Base-by-base conservation (phyloP, 2,329 filamentous ascomycete species). In the Xylaria digitata region DNA sequence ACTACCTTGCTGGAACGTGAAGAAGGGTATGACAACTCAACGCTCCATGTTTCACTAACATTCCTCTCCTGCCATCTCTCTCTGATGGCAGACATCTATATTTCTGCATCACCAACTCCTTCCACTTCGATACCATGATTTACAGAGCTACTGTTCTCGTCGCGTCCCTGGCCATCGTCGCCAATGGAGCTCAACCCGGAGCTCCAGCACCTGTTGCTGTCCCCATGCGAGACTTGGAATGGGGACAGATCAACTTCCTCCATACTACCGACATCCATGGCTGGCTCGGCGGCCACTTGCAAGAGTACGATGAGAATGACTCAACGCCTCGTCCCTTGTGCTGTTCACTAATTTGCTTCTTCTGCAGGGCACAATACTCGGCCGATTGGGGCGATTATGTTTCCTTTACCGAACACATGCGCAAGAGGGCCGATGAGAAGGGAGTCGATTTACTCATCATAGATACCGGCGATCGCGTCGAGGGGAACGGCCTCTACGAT, bases 321-420 rank as follows among this genome's bases (percentile, higher is more conserved):
- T 15, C 2, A 1, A 7, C 21, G n/a, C 17, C 45, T 63, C 13
- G 17, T 26, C n/a, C 26, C 13, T 26, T 6, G 37, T 30, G 17
- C n/a, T 42, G 1, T 34, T 50, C 37, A 32, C 62, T 66, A 6
- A 48, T 17, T 61, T 15, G 23, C n/a, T 54, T 40, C 37, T 23
- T 54, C 26, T n/a, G 32, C 69, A 93, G 91, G 81, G 86, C 93
- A 2, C 95, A 96, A 67, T 99, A 96, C 80, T 94, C 93, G 6
- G 95, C 93, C 53, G 96, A 99, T 79, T 98, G 96, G 94, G 96
- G 96, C 65, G 96, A 99, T 81, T 99, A 98, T 80, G 87, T 98
- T 74, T 97, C 95, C 6, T 97, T 99, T 77, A 89, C 94, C 40
- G 84, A 90, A 42, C 93, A 95, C 76, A 88, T 99, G 84, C 91